A percentile compares a stretch with the other conserved stretches of the same genome.
These are phyloP conservation scores for Candida nemodendra DNA, from an alignment of 805 yeast species.

Conservation along the genomic window DNA sequence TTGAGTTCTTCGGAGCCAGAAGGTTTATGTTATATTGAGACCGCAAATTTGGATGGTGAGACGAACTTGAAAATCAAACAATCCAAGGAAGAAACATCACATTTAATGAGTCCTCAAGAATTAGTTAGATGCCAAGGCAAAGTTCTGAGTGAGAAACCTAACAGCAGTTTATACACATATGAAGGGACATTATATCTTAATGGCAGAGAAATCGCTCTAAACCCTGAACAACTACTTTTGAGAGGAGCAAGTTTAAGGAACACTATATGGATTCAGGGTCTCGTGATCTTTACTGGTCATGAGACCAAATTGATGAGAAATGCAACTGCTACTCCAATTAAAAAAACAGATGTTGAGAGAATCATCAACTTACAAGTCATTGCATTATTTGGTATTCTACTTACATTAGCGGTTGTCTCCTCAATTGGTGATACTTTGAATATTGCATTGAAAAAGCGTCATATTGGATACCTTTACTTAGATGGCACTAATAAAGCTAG, in stretches of 20 bases:
- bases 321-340: constrained; percentile 98
- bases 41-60: constrained; percentile 97
- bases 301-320: constrained; percentile 97
- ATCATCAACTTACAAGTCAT: constrained; percentile 90
- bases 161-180: constrained; percentile 88
- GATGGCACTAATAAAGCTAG: constrained; percentile 66
- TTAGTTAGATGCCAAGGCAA: constrained; percentile 53
- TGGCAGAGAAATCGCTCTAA: constrained; percentile 61
- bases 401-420: constrained; percentile 74
- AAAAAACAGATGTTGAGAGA: constrained; percentile 94
- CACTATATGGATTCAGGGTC: constrained; percentile 93
- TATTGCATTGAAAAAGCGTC: constrained; percentile 49
- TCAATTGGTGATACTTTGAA: constrained; percentile 85
- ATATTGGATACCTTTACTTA: constrained; percentile 63
- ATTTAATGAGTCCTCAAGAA: constrained; percentile 63
- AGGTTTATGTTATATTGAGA: constrained; percentile 95
- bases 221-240: constrained; percentile 87
- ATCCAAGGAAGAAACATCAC: constrained; percentile 73
- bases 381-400: constrained; percentile 78
- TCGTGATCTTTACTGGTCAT: constrained; percentile 95
- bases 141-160: constrained; percentile 86
- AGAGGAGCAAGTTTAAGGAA: constrained; percentile 96
- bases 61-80: constrained; percentile 95
- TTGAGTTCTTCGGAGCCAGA: constrained; percentile 96
- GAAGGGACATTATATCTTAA: constrained; percentile 79